A percentile compares a stretch with the other conserved stretches of the same genome.
phyloP scores from a whole-genome alignment of 345 rosid species.

The Brassica juncea region DNA sequence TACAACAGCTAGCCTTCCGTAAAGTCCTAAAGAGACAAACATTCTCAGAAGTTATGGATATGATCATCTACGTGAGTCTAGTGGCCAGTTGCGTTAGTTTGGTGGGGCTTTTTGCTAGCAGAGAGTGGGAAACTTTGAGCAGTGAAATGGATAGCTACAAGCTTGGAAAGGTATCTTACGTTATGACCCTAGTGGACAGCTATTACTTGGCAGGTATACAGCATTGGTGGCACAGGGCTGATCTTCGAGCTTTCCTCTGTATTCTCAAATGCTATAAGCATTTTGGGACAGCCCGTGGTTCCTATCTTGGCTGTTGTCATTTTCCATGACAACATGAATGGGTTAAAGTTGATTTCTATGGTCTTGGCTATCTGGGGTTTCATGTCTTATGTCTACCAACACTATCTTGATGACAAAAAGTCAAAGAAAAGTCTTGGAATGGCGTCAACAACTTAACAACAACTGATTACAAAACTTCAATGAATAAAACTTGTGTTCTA shows the following conservation, averaged over 20 bases:
- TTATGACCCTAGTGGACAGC: constrained; percentile 58
- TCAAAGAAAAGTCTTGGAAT: constrained; percentile 21
- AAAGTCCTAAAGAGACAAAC: constrained; percentile 43
- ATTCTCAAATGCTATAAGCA: constrained; percentile 60
- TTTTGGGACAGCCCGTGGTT: constrained; percentile 58
- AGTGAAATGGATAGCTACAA: constrained; percentile 52
- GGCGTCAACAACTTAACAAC: not conserved
- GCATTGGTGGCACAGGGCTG: constrained; percentile 54
- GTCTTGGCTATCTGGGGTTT: constrained; percentile 70
- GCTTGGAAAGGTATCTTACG: constrained; percentile 54
- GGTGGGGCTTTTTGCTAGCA: constrained; percentile 57
- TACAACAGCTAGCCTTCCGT: constrained; percentile 49
- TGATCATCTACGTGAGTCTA: constrained; percentile 32
- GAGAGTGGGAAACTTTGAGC: constrained; percentile 51
- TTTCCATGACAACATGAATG: constrained; percentile 65
- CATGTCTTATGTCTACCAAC: constrained; percentile 43
- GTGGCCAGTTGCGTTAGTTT: constrained; percentile 41
- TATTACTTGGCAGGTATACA: constrained; percentile 51
- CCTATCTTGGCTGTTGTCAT: constrained; percentile 62
- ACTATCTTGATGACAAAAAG: constrained; percentile 39
- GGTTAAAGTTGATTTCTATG: constrained; percentile 65
- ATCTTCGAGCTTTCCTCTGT: constrained; percentile 60
- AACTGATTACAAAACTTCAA: too few relatives aligned
- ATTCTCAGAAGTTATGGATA: constrained; percentile 39
- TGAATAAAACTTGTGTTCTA: constrained; percentile 4